Evolutionary conservation across 2,329 filamentous ascomycete genomes (phyloP), one percentile per base, ranked within the genome.

Genomic region (Ascocoryne sarcoides): DNA sequence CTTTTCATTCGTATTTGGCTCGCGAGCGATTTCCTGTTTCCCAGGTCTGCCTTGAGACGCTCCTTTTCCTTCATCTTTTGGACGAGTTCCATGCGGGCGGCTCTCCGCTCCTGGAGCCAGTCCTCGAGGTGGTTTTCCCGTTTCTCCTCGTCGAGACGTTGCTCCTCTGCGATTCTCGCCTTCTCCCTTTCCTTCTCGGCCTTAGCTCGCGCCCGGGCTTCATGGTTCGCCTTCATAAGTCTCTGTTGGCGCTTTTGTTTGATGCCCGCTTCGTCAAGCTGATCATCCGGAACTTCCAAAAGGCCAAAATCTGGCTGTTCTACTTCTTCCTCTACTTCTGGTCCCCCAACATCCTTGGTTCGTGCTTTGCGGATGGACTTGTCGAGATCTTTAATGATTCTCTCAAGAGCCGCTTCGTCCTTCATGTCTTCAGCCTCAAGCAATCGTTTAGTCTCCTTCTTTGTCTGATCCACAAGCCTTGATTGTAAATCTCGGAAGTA

Each of bases 1-100:
- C 82, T 90, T 66, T 96, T 96, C 92, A 98, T 98, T 48, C 92
- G 84, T 65, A 94, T 93, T 62, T 96, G 90, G 42, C 84, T 92
- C 7, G 92, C 92, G 15, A 95, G 78, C 0, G 89, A 95, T 63
- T 98, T 98, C 58, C 92, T 84, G 64, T 96, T 96, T 42, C 90
- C 89, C 1, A 95, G 75, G 58, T 98, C 92, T 32, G 88, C 86
- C 65, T 95, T 95, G 46, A 95, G 75, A 14, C 89, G 79, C 56
- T 96, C 88, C 38, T 88, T 82, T 52, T 96, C 90, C 62, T 94
- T 95, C 62, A 98, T 93, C 62, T 79, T 87, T 55, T 86, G 73
- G 2, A 95, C 69, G 16, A 76, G 75, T 49, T 76, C 64, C n/a
- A 65, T 59, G n/a, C 87, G 82, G 16, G 82, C 83, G 37, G 78